Evolutionary conservation across 2,329 filamentous ascomycete genomes (phyloP), one percentile per base, ranked within the genome.

Genomic region (Penicillium sp.): DNA sequence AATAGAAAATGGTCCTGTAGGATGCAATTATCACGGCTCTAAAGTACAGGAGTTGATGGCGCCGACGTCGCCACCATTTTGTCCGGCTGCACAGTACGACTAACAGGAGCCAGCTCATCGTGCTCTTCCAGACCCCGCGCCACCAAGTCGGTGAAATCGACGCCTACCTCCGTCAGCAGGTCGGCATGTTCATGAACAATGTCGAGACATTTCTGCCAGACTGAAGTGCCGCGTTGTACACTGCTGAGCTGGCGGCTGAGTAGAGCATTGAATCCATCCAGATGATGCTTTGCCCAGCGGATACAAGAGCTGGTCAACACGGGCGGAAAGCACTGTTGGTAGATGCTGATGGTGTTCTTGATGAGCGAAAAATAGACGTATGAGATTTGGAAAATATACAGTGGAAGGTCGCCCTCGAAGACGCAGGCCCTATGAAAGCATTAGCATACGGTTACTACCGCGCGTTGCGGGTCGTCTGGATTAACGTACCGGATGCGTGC

Each of bases 351-450:
- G 0, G 93, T 97, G 69, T 97, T 96, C 58, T 88, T 84, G 64
- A 98, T 91, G 55, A 95, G 79, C 44, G 84, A 89, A 70, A 98
- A 98, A 69, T 95, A 96, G 47, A 95, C 89, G 69, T 89, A 96
- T 1, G 91, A 93, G 38, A 97, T 77, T 65, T 95, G 88, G 77
- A 90, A 95, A 58, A 97, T 93, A 69, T 97, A 97, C 10, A 89
- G 79, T 50, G 88, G 87, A 7, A 98, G 79, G 60, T 95, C 87
- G 42, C 93, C 93, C 64, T 95, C 89, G 69, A 98, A 98, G 48
- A 94, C 86, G 65, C 91, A 93, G 77, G 95, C 89, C 48, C 89
- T 93, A 58, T 44, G 7, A 8, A 42, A 52, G 26, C n/a, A 26
- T 38, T 16, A 22, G 20, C 14, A 29, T 11, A 22, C 37, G 9